These are phyloP conservation scores for Colletotrichum lini DNA, from an alignment of 2,329 filamentous ascomycete genomes.

Conservation along the genomic window DNA sequence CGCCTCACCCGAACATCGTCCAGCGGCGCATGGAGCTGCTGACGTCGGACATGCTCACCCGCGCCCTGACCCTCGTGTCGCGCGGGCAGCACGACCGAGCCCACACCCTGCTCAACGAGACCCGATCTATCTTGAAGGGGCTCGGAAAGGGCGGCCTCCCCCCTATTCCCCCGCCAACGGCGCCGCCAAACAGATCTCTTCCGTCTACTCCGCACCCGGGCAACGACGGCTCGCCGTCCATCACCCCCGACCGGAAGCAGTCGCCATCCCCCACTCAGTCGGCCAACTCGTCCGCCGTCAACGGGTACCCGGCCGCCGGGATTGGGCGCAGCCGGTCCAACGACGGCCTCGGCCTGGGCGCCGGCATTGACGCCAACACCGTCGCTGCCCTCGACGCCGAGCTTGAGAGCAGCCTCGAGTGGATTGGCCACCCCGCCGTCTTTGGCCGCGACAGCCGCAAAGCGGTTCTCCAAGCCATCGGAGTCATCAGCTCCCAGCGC, in stretches of 20 bases:
- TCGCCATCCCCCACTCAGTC: slow-evolving; percentile 57
- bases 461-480: slow-evolving; percentile 95
- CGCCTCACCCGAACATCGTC: slow-evolving; percentile 94
- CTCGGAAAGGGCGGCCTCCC: slow-evolving; percentile 95
- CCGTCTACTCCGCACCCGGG: slow-evolving; percentile 55
- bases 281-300: slow-evolving; percentile 63
- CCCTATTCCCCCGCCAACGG: slow-evolving; percentile 79
- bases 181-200: slow-evolving; percentile 53
- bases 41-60: slow-evolving; percentile 97
- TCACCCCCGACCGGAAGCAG: slow-evolving; percentile 63
- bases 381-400: slow-evolving; percentile 92
- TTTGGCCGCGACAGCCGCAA: slow-evolving; percentile 96
- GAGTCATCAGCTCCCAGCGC: slow-evolving; percentile 94
- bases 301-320: slow-evolving; percentile 58
- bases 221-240: slow-evolving; percentile 64
- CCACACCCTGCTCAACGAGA: slow-evolving; percentile 92
- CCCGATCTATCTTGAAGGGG: slow-evolving; percentile 93
- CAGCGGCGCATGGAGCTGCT: slow-evolving; percentile 97
- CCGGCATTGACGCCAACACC: slow-evolving; percentile 86
- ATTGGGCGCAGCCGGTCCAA: slow-evolving; percentile 68
- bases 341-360: slow-evolving; percentile 71
- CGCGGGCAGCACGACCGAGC: slow-evolving; percentile 94
- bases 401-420: slow-evolving; percentile 90
- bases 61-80: slow-evolving; percentile 90
- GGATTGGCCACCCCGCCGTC: slow-evolving; percentile 97